A percentile compares a stretch with the other conserved stretches of the same genome.
Conservation (phyloP, 1,284 basidiomycete species). For the Trametes versicolor region DNA sequence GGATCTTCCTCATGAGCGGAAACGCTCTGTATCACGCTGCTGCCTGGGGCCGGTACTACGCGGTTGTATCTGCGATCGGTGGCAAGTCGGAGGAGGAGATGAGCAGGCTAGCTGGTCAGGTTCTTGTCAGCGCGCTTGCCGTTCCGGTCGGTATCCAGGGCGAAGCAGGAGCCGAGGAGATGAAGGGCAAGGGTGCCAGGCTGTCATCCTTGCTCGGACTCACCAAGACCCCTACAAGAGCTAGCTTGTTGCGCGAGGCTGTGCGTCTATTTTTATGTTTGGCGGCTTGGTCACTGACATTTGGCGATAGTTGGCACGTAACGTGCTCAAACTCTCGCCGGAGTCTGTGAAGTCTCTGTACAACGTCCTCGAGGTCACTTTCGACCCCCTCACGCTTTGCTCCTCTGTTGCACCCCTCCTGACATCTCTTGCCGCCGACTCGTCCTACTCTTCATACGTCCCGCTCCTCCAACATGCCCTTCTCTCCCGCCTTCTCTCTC, state of each 20-base stretch:
- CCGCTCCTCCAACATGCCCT: constrained; percentile 93
- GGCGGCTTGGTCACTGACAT: constrained; percentile 14
- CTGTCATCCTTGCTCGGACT: constrained; percentile 91
- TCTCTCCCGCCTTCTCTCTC: constrained; percentile 92
- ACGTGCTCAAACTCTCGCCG: constrained; percentile 88
- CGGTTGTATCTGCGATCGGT: constrained; percentile 71
- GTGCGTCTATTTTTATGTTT: constrained; percentile 55
- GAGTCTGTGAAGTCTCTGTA: constrained; percentile 84
- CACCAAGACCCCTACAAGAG: constrained; percentile 86
- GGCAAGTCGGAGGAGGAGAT: constrained; percentile 83
- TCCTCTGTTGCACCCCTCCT: constrained; percentile 87
- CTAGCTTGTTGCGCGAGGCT: constrained; percentile 87
- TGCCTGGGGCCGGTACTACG: constrained; percentile 92
- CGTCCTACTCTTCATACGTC: constrained; percentile 83
- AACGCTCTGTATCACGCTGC: constrained; percentile 98
- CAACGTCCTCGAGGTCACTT: constrained; percentile 92
- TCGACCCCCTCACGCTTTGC: constrained; percentile 94
- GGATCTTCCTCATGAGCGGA: constrained; percentile 94
- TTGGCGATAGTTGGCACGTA: constrained; percentile 72
- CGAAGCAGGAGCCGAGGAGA: constrained; percentile 71
- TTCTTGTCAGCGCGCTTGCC: constrained; percentile 92
- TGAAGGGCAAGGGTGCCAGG: constrained; percentile 81
- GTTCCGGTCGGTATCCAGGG: constrained; percentile 86
- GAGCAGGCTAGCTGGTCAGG: constrained; percentile 88
- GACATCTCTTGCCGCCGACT: constrained; percentile 64